A percentile compares a stretch with the other conserved stretches of the same genome.
These are phyloP conservation scores for Pseudevernia furfuracea DNA, from an alignment of 495 filamentous ascomycete species.

Conservation along the genomic window DNA sequence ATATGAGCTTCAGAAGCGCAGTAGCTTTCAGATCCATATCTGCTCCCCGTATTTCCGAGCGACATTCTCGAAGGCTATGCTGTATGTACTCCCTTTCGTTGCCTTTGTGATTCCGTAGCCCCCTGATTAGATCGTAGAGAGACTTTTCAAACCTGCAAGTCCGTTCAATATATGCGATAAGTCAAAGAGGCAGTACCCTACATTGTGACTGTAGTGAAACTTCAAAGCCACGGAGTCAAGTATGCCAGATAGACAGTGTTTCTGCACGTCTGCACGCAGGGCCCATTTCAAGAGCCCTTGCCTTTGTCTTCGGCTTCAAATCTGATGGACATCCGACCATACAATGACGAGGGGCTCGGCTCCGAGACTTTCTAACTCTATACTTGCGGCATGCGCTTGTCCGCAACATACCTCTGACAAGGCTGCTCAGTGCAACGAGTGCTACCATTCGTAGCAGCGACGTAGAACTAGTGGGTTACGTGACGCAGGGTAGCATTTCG, in stretches of 20 bases:
- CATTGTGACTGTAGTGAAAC: neutral
- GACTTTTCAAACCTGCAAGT: slow-evolving; percentile 90
- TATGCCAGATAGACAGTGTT: neutral
- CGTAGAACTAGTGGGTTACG: too few relatives aligned
- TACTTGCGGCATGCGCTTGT: neutral
- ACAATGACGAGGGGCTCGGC: neutral
- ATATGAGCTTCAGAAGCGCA: slow-evolving; percentile 87
- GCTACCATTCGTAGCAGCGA: neutral
- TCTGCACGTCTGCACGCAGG: neutral
- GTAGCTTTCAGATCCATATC: slow-evolving; percentile 98
- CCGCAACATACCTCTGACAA: neutral
- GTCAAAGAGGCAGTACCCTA: neutral
- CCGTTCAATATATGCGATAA: slow-evolving; percentile 9
- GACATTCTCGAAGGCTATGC: slow-evolving; percentile 86
- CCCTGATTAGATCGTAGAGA: slow-evolving; percentile 95
- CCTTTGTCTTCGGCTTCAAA: neutral
- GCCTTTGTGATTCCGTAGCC: slow-evolving; percentile 87
- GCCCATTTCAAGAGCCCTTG: neutral
- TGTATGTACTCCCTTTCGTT: slow-evolving; percentile 90
- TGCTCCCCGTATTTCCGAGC: slow-evolving; percentile 75
- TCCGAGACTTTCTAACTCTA: neutral
- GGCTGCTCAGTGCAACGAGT: neutral
- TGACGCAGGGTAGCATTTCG: neutral
- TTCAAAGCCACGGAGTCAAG: neutral
- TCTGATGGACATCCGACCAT: neutral